Conservation (phyloP, 805 yeast genomes). For the Clavispora vitiphila region DNA sequence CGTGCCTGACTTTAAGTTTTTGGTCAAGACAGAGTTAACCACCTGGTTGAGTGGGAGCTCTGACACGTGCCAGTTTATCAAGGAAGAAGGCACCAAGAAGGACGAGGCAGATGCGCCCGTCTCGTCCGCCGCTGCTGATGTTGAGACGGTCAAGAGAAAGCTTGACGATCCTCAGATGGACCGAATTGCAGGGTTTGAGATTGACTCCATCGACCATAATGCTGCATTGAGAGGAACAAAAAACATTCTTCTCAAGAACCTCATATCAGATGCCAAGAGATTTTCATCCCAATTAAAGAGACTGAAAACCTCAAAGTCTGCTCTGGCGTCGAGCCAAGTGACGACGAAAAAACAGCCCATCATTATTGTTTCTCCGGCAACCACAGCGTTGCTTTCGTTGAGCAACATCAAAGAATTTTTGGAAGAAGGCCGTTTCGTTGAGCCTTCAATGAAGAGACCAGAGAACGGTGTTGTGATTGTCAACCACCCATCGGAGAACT, state of each 20-base stretch:
- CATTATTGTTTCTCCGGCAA: constrained; percentile 40
- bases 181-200: constrained; percentile 43
- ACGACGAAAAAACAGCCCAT: constrained; percentile 36
- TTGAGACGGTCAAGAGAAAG: constrained; percentile 8
- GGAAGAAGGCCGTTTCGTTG: constrained; percentile 64
- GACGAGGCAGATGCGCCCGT: not conserved
- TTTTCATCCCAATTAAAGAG: constrained; percentile 49
- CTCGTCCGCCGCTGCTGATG: constrained; percentile 3
- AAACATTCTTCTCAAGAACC: constrained; percentile 60
- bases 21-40: constrained; percentile 79
- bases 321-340: constrained; percentile 3
- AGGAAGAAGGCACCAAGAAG: constrained; percentile 13
- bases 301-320: constrained; percentile 10
- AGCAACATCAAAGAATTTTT: constrained; percentile 43
- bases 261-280: constrained; percentile 61
- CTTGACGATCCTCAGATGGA: constrained; percentile 46
- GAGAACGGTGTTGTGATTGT: constrained; percentile 43
- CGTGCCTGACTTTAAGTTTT: constrained; percentile 69
- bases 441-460: constrained; percentile 40
- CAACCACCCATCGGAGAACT: constrained; percentile 48
- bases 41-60: constrained; percentile 75
- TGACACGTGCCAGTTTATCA: constrained; percentile 52
- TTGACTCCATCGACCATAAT: constrained; percentile 53
- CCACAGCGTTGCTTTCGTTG: constrained; percentile 37
- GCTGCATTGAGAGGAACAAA: constrained; percentile 62